Base-by-base conservation (phyloP, 2,329 filamentous ascomycete species). In the Aspergillus pseudoviridinutans region DNA sequence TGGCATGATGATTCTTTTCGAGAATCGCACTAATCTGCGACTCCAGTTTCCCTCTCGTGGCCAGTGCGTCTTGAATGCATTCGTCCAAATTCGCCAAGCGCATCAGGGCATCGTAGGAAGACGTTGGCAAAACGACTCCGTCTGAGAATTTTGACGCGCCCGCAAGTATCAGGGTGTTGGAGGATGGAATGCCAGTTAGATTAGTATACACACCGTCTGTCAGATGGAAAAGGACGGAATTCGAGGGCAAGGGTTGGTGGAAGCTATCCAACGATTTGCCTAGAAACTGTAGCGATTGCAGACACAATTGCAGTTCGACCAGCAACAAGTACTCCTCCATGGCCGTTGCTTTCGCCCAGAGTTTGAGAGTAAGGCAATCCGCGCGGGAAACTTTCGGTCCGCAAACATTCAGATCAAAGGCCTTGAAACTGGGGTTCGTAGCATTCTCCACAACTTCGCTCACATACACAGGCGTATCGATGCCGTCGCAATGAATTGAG, bases 401-500 rank as follows among this genome's bases (percentile, higher is more conserved):
- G 61, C 82, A 85, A 5, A 80, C 75, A 25, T 83, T 82, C 5
- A 96, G 81, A 60, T 95, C 88, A 71, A 97, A 95, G 71, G 90
- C 88, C 47, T 85, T 86, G 71, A 96, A 97, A 66, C 89, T 91
- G 61, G 94, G 94, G 72, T 97, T 97, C 75, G 91, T 92, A n/a
- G 90, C 87, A 67, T 86, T 86, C 64, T 89, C 84, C 28, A 87
- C 84, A 24, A 89, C 80, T 75, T 97, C 93, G 68, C 92, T 96
- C 66, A 96, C 84, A 72, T 97, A 97, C n/a, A 97, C 77, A 0
- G 93, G 92, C 17, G 91, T 87, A 50, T 81, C 75, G 53, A 85
- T 75, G 3, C 77, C 83, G 1, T 84, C 78, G 49, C 87, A 84
- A 72, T 97, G 92, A 53, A 97, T 71, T 2, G 91, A 90, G 73